Evolutionary conservation across 345 rosid species (phyloP).

Genomic region (Salix koriyanagi): DNA sequence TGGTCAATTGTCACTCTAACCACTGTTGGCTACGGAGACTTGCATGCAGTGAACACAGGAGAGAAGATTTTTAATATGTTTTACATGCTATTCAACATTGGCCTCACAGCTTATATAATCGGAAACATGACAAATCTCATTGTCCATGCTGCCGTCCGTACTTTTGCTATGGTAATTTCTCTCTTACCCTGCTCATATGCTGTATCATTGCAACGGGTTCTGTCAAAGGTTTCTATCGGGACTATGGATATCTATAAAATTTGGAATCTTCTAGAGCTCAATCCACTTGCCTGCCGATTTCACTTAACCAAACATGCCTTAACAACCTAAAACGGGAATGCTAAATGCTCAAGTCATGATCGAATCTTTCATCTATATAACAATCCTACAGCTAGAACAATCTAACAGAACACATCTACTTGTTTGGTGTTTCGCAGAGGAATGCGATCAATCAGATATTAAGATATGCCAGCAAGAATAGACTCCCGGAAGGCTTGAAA

Average conservation of each 20-base stretch:
- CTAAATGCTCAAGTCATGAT: too few species aligned
- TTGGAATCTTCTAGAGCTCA: too few species aligned
- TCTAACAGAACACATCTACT: neutral
- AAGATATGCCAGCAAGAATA: constrained; percentile 71
- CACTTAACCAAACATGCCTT: too few species aligned
- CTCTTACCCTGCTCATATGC: neutral
- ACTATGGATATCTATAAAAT: too few species aligned
- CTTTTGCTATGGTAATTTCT: constrained; percentile 62
- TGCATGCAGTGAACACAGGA: constrained; percentile 60
- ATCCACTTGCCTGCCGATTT: too few species aligned
- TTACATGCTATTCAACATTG: constrained; percentile 89
- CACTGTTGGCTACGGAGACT: constrained; percentile 87
- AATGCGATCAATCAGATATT: constrained; percentile 66
- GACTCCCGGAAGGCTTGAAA: constrained; percentile 72
- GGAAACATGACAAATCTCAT: constrained; percentile 94
- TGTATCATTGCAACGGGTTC: neutral
- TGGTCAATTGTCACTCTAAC: constrained; percentile 93
- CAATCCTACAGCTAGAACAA: neutral
- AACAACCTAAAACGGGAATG: too few species aligned
- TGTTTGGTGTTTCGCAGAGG: constrained; percentile 48
- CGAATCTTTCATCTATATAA: neutral
- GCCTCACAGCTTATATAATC: constrained; percentile 77
- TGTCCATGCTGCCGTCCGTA: constrained; percentile 64
- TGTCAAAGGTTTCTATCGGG: too few species aligned
- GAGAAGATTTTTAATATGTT: constrained; percentile 75